These are phyloP conservation scores for Malus asiatica DNA, from an alignment of 306 rosid genomes.

Conservation along the genomic window DNA sequence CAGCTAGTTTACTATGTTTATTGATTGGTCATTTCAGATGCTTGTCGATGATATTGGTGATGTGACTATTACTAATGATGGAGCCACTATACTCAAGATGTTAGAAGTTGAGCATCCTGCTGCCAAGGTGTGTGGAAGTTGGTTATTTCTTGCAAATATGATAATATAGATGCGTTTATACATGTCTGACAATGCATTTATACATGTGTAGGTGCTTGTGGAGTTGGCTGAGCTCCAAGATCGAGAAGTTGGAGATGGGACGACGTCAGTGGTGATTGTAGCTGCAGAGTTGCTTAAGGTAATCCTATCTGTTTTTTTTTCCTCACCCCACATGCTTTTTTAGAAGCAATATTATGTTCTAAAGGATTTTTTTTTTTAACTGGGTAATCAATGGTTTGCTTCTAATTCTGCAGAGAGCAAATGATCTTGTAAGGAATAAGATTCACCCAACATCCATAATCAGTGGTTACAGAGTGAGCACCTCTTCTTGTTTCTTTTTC, in stretches of 20 bases:
- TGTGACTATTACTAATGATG: constrained; percentile 91
- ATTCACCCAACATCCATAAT: constrained; percentile 98
- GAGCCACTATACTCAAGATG: constrained; percentile 95
- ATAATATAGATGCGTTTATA: not conserved
- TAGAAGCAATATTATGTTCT: constrained; percentile 1
- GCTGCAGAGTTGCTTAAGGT: constrained; percentile 96
- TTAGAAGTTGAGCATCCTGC: constrained; percentile 98
- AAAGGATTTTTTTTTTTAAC: not conserved
- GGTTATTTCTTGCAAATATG: not conserved
- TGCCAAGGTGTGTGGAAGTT: constrained; percentile 58
- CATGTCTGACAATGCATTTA: not conserved
- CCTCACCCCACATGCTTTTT: not conserved
- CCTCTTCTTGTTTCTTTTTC: not conserved
- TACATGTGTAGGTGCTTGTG: constrained; percentile 62
- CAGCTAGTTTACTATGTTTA: not conserved
- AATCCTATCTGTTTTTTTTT: not conserved
- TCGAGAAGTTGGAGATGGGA: constrained; percentile 95
- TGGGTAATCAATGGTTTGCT: not conserved
- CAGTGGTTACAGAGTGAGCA: constrained; percentile 80
- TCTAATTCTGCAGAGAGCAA: constrained; percentile 61
- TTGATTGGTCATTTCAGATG: constrained; percentile 51
- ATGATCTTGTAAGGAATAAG: constrained; percentile 90
- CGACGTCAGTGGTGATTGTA: constrained; percentile 88
- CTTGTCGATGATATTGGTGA: constrained; percentile 94
- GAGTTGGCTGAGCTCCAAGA: constrained; percentile 97